These are phyloP conservation scores for Beauveria pseudobassiana DNA, from an alignment of 2,329 filamentous ascomycete genomes.

Conservation along the genomic window DNA sequence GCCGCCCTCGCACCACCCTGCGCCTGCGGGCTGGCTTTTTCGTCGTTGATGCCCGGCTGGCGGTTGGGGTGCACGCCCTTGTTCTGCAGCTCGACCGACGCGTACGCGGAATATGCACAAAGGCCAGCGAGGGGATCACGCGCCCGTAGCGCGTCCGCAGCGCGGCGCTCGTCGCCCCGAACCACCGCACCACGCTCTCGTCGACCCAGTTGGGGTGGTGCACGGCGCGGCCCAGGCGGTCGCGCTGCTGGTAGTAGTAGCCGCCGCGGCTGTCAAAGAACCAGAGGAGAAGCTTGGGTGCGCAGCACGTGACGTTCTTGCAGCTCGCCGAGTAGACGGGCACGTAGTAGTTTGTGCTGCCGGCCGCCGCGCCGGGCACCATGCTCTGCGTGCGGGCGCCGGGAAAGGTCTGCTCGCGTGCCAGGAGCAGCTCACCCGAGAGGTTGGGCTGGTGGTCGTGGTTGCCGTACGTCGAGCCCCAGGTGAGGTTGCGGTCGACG, in stretches of 20 bases:
- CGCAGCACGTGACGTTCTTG: slow-evolving; percentile 19
- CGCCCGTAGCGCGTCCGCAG: slow-evolving; percentile 25
- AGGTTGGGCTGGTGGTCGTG: slow-evolving; percentile 58
- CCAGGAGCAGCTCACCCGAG: slow-evolving; percentile 36
- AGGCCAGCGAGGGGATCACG: slow-evolving; percentile 37
- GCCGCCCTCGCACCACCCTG: slow-evolving; percentile 36
- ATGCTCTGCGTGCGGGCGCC: slow-evolving; percentile 34
- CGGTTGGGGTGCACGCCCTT: slow-evolving; percentile 27
- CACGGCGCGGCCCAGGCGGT: slow-evolving; percentile 22
- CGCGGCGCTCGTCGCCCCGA: slow-evolving; percentile 24
- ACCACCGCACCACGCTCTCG: slow-evolving; percentile 37
- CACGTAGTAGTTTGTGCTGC: slow-evolving; percentile 41
- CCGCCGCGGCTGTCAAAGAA: slow-evolving; percentile 65
- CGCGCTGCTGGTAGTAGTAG: slow-evolving; percentile 35
- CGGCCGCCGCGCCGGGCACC: slow-evolving; percentile 28
- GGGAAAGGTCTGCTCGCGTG: slow-evolving; percentile 30
- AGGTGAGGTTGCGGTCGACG: slow-evolving; percentile 46
- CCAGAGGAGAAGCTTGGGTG: slow-evolving; percentile 50
- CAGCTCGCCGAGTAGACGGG: slow-evolving; percentile 31
- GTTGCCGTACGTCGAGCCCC: slow-evolving; percentile 65
- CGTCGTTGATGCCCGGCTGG: slow-evolving; percentile 40
- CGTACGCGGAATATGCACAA: slow-evolving; percentile 41
- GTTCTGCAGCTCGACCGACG: slow-evolving; percentile 24
- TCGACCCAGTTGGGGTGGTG: slow-evolving; percentile 40
- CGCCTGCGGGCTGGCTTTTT: slow-evolving; percentile 34